Evolutionary conservation across 108 stramenopile genomes (phyloP).

Genomic region (Discostella stelligeroides): DNA sequence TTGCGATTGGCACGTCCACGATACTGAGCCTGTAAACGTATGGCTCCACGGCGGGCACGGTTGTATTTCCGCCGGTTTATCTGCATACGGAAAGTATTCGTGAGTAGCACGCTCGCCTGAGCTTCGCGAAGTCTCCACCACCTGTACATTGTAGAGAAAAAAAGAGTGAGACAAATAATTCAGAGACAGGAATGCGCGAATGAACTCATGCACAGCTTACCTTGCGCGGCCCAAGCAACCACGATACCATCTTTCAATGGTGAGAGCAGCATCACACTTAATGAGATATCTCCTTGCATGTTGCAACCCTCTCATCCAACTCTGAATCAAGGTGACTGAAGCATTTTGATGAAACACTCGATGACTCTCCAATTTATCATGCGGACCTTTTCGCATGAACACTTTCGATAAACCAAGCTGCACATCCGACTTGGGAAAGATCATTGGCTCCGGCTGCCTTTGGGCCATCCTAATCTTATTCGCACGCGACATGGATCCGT

Average conservation of each 20-base stretch:
- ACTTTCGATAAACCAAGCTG: constrained; percentile 93
- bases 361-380: constrained; percentile 88
- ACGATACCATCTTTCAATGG: constrained; percentile 79
- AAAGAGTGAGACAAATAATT: constrained; percentile 10
- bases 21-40: constrained; percentile 72
- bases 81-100: constrained; percentile 81
- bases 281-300: constrained; percentile 64
- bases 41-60: constrained; percentile 58
- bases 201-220: constrained; percentile 36
- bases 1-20: constrained; percentile 69
- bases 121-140: constrained; percentile 83
- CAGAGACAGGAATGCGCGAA: background rate
- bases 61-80: constrained; percentile 59
- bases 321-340: constrained; percentile 80
- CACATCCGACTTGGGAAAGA: constrained; percentile 80
- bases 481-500: constrained; percentile 76
- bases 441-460: constrained; percentile 76
- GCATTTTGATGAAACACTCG: constrained; percentile 80
- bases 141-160: constrained; percentile 23
- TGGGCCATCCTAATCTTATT: constrained; percentile 91
- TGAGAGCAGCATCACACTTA: constrained; percentile 60
- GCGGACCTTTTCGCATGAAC: constrained; percentile 93
- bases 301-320: constrained; percentile 80
- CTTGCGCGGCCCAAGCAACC: constrained; percentile 81
- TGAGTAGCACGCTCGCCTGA: constrained; percentile 80